These are phyloP conservation scores for Lepraria neglecta DNA, from an alignment of 495 filamentous ascomycete genomes.

Conservation along the genomic window DNA sequence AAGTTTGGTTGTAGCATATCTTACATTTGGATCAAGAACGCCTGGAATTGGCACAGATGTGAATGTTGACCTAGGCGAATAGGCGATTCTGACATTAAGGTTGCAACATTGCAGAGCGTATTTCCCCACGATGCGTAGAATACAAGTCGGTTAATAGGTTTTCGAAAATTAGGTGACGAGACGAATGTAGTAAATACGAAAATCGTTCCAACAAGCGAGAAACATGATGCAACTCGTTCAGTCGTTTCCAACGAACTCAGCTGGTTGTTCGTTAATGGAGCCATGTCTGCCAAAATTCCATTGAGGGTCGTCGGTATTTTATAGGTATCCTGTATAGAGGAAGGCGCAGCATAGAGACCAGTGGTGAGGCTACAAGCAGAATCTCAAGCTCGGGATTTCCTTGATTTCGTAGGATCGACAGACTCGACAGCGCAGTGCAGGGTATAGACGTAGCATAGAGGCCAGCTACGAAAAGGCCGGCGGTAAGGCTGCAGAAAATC, in stretches of 20 bases:
- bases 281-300: not conserved
- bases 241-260: slow-evolving; percentile 48
- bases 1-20: not conserved
- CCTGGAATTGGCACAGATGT: slow-evolving; percentile 70
- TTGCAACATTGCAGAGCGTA: slow-evolving; percentile 71
- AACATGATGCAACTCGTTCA: slow-evolving; percentile 62
- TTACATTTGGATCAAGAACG: slow-evolving; percentile 69
- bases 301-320: too few relatives aligned
- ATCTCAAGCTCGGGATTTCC: too few relatives aligned
- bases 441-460: too few relatives aligned
- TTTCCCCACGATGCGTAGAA: slow-evolving; percentile 87
- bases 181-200: slow-evolving; percentile 72
- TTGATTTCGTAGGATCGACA: too few relatives aligned
- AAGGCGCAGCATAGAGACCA: not conserved
- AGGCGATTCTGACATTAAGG: slow-evolving; percentile 60
- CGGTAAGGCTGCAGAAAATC: not conserved
- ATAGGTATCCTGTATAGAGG: not conserved
- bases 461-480: not conserved
- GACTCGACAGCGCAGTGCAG: too few relatives aligned
- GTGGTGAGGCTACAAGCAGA: not conserved
- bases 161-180: slow-evolving; percentile 54
- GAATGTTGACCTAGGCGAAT: slow-evolving; percentile 40
- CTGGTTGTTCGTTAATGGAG: slow-evolving; percentile 17
- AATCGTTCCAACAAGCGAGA: slow-evolving; percentile 66
- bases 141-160: slow-evolving; percentile 79